Conservation (phyloP, 768 basidiomycete species). For the Suillus luteus region DNA sequence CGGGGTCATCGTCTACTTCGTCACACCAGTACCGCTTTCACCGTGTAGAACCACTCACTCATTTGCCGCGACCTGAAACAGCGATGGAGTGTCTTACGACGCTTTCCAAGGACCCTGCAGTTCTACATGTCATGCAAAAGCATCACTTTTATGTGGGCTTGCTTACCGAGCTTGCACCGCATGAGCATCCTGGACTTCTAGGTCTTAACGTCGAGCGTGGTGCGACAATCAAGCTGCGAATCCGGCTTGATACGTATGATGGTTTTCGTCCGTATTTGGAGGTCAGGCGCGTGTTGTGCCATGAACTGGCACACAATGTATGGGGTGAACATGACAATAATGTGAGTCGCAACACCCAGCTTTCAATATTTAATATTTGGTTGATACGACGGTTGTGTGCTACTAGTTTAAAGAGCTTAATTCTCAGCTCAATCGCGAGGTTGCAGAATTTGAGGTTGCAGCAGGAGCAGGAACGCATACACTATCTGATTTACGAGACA, state of each 20-base stretch:
- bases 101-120: slow-evolving; percentile 70
- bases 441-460: slow-evolving; percentile 64
- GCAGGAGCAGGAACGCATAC: slow-evolving; percentile 54
- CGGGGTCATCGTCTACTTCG: slow-evolving; percentile 39
- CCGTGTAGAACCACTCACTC: slow-evolving; percentile 56
- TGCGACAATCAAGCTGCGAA: slow-evolving; percentile 62
- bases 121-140: slow-evolving; percentile 67
- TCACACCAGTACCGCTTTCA: slow-evolving; percentile 63
- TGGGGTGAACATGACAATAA: slow-evolving; percentile 74
- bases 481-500: slow-evolving; percentile 38
- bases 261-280: slow-evolving; percentile 70
- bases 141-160: slow-evolving; percentile 69
- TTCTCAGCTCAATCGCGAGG: slow-evolving; percentile 72
- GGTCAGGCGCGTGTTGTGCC: slow-evolving; percentile 68
- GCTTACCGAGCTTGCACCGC: slow-evolving; percentile 77
- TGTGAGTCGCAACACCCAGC: slow-evolving; percentile 41
- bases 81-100: slow-evolving; percentile 57
- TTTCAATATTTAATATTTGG: not conserved
- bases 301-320: slow-evolving; percentile 77
- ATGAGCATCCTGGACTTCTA: slow-evolving; percentile 68
- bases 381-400: not conserved
- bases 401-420: slow-evolving; percentile 74
- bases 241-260: slow-evolving; percentile 71
- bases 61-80: slow-evolving; percentile 63
- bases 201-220: slow-evolving; percentile 70